phyloP scores from a whole-genome alignment of 2,329 filamentous ascomycete species.

The Colletotrichum sp. region DNA sequence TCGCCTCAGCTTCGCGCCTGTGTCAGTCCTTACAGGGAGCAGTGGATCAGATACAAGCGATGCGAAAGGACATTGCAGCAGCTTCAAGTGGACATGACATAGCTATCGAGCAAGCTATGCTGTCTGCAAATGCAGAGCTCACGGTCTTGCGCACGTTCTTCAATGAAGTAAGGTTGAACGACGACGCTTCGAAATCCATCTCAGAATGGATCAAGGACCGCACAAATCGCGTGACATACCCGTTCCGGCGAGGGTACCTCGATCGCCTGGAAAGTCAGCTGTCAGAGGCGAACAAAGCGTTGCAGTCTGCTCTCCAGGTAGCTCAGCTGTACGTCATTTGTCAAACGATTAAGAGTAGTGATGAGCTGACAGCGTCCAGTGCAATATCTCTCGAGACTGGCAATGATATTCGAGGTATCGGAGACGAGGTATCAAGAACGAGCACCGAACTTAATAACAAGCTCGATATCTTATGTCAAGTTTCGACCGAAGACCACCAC shows the following conservation, averaged over 20 bases:
- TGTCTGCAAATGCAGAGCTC: neutral
- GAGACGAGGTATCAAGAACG: neutral
- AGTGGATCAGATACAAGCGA: neutral
- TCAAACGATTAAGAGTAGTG: accelerated
- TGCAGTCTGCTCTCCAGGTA: neutral
- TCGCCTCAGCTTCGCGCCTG: neutral
- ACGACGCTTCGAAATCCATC: neutral
- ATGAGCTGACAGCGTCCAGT: neutral
- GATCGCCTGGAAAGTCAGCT: neutral
- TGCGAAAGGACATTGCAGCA: neutral
- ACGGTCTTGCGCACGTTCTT: neutral
- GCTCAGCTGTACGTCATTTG: neutral
- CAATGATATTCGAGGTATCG: neutral
- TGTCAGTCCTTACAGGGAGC: neutral
- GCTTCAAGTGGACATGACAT: accelerated
- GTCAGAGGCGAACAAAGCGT: accelerated
- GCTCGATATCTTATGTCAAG: neutral
- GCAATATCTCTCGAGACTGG: neutral
- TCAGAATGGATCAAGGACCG: neutral
- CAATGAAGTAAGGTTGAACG: neutral
- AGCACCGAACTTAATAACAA: neutral
- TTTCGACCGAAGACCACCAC: accelerated
- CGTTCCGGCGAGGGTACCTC: neutral
- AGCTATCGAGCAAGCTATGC: neutral
- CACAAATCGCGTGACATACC: neutral